Percentiles rank a stretch among this genome's conserved stretches.
phyloP scores from a whole-genome alignment of 2,329 filamentous ascomycete genomes.

The Diaporthe batatas region DNA sequence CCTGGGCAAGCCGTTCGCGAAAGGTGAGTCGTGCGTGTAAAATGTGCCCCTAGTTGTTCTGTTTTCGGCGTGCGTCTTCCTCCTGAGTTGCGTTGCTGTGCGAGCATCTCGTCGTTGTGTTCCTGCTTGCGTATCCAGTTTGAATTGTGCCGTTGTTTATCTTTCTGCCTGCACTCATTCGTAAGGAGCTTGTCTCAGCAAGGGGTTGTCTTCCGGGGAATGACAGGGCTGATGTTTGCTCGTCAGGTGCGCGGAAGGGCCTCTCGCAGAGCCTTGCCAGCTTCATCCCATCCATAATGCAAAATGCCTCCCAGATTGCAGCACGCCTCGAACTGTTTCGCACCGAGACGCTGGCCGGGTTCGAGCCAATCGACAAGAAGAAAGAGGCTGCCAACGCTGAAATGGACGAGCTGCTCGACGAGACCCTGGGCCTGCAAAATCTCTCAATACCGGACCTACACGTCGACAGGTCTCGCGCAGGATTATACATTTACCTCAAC shows the following conservation, averaged over 20 bases:
- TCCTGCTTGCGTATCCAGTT: constrained; percentile 9
- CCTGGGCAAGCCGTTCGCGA: constrained; percentile 65
- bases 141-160: background rate
- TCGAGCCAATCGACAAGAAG: constrained; percentile 68
- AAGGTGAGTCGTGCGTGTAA: constrained; percentile 58
- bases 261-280: constrained; percentile 64
- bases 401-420: constrained; percentile 71
- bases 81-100: background rate
- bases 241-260: constrained; percentile 60
- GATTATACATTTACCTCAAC: constrained; percentile 88
- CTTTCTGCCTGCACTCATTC: constrained; percentile 13
- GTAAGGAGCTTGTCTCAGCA: constrained; percentile 4
- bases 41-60: constrained; percentile 45
- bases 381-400: constrained; percentile 62
- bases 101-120: background rate
- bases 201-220: background rate
- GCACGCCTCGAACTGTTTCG: constrained; percentile 70
- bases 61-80: constrained; percentile 19
- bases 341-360: constrained; percentile 65
- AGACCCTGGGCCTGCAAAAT: constrained; percentile 67
- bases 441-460: constrained; percentile 74
- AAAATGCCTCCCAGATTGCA: constrained; percentile 60
- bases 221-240: constrained; percentile 16
- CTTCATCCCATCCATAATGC: constrained; percentile 70
- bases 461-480: constrained; percentile 80